A percentile compares a stretch with the other conserved stretches of the same genome.
Conservation (phyloP, 2,329 filamentous ascomycete species). For the Teratosphaeria pseudoeucalypti region DNA sequence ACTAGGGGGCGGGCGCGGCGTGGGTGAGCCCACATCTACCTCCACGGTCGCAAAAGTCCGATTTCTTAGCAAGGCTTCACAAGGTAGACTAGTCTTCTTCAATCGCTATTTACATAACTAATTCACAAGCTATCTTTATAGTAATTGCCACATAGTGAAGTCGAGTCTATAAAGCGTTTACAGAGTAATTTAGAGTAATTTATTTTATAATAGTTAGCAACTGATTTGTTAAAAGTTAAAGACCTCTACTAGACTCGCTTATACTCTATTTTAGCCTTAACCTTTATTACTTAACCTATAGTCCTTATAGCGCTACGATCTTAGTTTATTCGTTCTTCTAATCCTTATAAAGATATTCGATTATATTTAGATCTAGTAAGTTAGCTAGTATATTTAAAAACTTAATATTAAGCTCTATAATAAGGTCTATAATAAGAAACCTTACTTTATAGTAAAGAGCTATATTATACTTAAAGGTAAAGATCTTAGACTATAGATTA, state of each 20-base stretch:
- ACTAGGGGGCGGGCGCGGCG: too few species aligned
- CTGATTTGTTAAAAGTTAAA: background rate
- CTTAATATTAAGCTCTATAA: too few species aligned
- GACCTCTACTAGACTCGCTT: background rate
- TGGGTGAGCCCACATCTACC: background rate
- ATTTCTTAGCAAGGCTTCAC: background rate
- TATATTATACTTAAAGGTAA: too few species aligned
- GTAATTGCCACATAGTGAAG: background rate
- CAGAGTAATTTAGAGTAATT: background rate
- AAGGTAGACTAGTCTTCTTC: background rate
- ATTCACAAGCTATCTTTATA: background rate
- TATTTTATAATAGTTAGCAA: background rate
- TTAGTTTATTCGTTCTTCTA: too few species aligned
- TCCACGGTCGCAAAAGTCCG: background rate
- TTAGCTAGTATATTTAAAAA: too few species aligned
- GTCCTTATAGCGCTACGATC: too few species aligned
- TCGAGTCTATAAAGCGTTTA: background rate
- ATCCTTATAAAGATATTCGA: background rate
- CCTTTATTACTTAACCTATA: background rate
- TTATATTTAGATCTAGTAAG: too few species aligned
- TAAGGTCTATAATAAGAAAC: too few species aligned
- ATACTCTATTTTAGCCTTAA: background rate
- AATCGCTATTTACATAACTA: background rate
- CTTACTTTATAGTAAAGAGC: too few species aligned
- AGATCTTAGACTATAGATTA: too few species aligned